A percentile compares a stretch with the other conserved stretches of the same genome.
Conservation (phyloP, 2,329 filamentous ascomycete genomes). For the Xylogone sp. region DNA sequence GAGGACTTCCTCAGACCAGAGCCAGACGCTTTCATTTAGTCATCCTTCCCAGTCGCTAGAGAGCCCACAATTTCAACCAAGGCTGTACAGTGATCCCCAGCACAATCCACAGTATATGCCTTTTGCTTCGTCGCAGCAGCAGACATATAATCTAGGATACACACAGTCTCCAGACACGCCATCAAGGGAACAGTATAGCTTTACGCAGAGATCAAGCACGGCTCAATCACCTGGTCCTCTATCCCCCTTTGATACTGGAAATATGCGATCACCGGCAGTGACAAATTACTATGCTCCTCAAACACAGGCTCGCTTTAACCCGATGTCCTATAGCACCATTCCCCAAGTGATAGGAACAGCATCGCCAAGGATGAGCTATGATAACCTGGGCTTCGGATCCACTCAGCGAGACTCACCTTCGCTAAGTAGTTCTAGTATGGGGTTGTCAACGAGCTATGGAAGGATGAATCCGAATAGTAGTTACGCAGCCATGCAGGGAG, state of each 20-base stretch:
- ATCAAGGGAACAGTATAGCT: slow-evolving; percentile 11
- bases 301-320: slow-evolving; percentile 3
- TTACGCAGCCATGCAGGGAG: not conserved
- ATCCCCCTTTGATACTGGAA: not conserved
- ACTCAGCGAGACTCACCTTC: not conserved
- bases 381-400: not conserved
- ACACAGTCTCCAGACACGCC: slow-evolving; percentile 9
- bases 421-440: not conserved
- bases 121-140: slow-evolving; percentile 1
- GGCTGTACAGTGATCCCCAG: slow-evolving; percentile 12
- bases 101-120: slow-evolving; percentile 3
- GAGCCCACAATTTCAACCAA: slow-evolving; percentile 9
- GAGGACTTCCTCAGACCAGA: slow-evolving; percentile 16
- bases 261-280: not conserved
- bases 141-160: slow-evolving; percentile 9
- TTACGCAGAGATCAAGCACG: slow-evolving; percentile 10
- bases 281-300: slow-evolving; percentile 1
- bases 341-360: not conserved
- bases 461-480: slow-evolving; percentile 5
- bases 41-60: slow-evolving; percentile 11
- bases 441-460: slow-evolving; percentile 2
- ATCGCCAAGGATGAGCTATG: not conserved
- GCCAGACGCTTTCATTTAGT: slow-evolving; percentile 12
- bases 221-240: not conserved
- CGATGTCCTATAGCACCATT: not conserved